These are phyloP conservation scores for Alternaria alternata DNA, from an alignment of 2,329 filamentous ascomycete species.

Conservation along the genomic window DNA sequence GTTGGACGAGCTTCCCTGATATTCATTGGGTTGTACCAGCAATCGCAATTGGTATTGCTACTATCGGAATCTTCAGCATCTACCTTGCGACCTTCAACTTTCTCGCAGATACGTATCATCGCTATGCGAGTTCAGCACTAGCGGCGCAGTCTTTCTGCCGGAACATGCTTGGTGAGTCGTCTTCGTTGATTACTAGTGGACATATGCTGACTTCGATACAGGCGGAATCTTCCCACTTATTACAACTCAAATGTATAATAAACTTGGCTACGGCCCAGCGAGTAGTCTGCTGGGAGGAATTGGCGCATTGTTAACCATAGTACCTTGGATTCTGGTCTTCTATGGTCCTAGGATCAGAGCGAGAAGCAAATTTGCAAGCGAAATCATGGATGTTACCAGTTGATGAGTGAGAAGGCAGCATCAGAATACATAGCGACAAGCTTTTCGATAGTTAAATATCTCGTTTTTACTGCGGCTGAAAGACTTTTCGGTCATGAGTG, in stretches of 20 bases:
- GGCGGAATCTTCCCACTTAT: conserved; percentile 81
- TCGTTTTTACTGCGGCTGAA: background rate
- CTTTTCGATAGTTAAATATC: background rate
- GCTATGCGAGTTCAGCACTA: conserved; percentile 83
- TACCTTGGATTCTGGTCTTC: conserved; percentile 87
- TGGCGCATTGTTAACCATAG: conserved; percentile 70
- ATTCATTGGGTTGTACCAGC: conserved; percentile 77
- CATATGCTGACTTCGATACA: conserved; percentile 16
- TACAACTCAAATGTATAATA: conserved; percentile 74
- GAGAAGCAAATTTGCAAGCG: conserved; percentile 76
- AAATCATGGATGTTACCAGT: conserved; percentile 35
- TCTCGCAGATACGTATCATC: conserved; percentile 85
- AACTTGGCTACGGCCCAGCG: conserved; percentile 74
- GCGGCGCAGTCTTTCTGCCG: conserved; percentile 87
- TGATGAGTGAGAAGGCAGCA: background rate
- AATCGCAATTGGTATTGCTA: conserved; percentile 75
- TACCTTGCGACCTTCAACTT: conserved; percentile 88
- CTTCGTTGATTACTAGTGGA: background rate
- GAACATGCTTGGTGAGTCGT: conserved; percentile 70
- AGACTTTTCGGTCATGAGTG: background rate
- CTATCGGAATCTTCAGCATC: conserved; percentile 84
- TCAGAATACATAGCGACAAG: background rate
- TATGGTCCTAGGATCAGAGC: conserved; percentile 79
- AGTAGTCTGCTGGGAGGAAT: conserved; percentile 80
- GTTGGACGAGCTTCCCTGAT: conserved; percentile 69